phyloP scores from a whole-genome alignment of 192 early-diverging fungal species.

The Coemansia sp. region DNA sequence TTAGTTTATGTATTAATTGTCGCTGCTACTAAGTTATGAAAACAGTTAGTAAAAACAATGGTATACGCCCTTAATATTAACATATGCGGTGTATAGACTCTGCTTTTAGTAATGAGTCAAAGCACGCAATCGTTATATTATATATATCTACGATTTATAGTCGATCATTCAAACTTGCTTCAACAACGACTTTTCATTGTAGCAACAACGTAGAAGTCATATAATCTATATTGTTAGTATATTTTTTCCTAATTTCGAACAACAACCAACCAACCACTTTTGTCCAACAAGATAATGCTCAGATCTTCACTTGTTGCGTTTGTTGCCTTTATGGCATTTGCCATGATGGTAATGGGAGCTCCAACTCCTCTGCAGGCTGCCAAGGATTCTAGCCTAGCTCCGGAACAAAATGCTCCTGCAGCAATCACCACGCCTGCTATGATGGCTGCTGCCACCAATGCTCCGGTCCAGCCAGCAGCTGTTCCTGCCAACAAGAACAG shows the following conservation, averaged over 20 bases:
- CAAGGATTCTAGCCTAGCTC: constrained; percentile 9
- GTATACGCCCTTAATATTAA: background rate
- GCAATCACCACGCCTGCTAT: constrained; percentile 4
- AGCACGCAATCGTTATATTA: background rate
- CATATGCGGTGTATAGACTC: background rate
- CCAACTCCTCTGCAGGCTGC: constrained; percentile 11
- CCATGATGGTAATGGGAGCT: constrained; percentile 51
- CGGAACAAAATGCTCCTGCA: constrained; percentile 4
- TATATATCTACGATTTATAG: background rate
- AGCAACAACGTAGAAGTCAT: background rate
- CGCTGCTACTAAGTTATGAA: no score
- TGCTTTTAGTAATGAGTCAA: background rate
- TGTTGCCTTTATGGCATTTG: constrained; percentile 37
- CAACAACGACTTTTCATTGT: background rate
- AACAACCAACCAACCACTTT: background rate
- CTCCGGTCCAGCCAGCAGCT: constrained; percentile 1
- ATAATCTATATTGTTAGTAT: constrained; percentile 2
- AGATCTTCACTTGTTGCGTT: constrained; percentile 40
- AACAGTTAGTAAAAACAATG: background rate
- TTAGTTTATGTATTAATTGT: no score
- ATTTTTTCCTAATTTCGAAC: constrained; percentile 5
- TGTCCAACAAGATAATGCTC: constrained; percentile 21
- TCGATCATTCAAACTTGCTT: background rate
- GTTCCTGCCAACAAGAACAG: constrained; percentile 7
- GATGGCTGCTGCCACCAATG: constrained; percentile 6